These are phyloP conservation scores for Aspergillus sp. DNA, from an alignment of 2,329 filamentous ascomycete species.

Conservation along the genomic window DNA sequence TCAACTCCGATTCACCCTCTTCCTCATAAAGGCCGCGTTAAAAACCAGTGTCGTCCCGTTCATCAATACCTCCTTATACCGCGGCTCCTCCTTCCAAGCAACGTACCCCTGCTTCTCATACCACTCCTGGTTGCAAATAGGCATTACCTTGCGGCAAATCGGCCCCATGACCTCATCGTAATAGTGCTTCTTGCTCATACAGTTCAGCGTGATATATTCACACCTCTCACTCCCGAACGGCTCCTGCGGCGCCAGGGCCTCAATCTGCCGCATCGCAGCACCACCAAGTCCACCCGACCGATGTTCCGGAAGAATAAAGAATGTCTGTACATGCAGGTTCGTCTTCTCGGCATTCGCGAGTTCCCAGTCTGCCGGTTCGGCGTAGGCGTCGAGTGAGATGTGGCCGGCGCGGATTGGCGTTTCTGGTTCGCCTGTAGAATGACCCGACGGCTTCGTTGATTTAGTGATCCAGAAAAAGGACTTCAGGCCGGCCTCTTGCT, in stretches of 20 bases:
- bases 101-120: slow-evolving; percentile 29
- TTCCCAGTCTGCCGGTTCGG: slow-evolving; percentile 9
- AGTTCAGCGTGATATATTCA: slow-evolving; percentile 16
- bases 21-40: slow-evolving; percentile 27
- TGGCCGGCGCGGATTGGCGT: slow-evolving; percentile 22
- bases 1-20: slow-evolving; percentile 2
- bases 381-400: slow-evolving; percentile 28
- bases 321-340: slow-evolving; percentile 21
- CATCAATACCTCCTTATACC: slow-evolving; percentile 14
- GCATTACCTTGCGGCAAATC: slow-evolving; percentile 13
- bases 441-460: background rate
- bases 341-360: slow-evolving; percentile 19
- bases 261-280: slow-evolving; percentile 19
- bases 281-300: slow-evolving; percentile 19
- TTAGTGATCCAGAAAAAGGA: slow-evolving; percentile 22
- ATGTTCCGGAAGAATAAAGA: slow-evolving; percentile 27
- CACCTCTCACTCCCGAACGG: slow-evolving; percentile 19
- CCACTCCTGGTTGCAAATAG: slow-evolving; percentile 19
- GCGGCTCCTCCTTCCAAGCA: slow-evolving; percentile 25
- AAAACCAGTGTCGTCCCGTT: slow-evolving; percentile 12
- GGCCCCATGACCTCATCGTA: slow-evolving; percentile 18
- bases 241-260: slow-evolving; percentile 19
- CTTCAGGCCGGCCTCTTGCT: slow-evolving; percentile 14
- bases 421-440: background rate
- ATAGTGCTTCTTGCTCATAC: slow-evolving; percentile 24